Conservation (phyloP, 2,329 filamentous ascomycete genomes). For the Trichoderma polysporum region DNA sequence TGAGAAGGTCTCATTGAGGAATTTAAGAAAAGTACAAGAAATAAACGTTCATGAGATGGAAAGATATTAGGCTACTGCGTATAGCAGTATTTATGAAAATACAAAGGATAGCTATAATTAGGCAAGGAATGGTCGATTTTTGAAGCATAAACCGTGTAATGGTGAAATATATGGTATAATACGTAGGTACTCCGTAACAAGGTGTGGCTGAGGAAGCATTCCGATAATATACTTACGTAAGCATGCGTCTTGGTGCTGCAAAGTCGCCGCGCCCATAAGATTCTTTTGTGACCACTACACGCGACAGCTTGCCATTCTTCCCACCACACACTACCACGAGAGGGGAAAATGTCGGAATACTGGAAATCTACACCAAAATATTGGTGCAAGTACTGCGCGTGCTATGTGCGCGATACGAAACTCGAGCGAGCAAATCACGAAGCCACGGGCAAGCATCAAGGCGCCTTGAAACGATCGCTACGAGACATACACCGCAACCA, state of each 20-base stretch:
- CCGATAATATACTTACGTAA: not conserved
- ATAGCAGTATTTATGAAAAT: not conserved
- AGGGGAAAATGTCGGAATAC: constrained; percentile 80
- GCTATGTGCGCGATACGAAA: constrained; percentile 85
- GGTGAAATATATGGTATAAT: no score
- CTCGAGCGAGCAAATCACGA: constrained; percentile 90
- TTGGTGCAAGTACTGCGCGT: constrained; percentile 97
- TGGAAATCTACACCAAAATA: constrained; percentile 98
- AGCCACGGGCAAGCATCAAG: constrained; percentile 79
- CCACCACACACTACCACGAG: not conserved
- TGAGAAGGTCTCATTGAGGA: not conserved
- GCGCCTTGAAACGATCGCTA: constrained; percentile 82
- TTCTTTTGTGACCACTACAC: not conserved
- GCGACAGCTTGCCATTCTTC: not conserved
- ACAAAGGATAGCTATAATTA: not conserved
- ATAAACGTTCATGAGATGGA: not conserved
- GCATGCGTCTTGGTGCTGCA: not conserved
- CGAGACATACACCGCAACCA: constrained; percentile 84
- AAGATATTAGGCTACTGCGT: not conserved
- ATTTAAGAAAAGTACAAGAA: not conserved
- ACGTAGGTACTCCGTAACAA: no score
- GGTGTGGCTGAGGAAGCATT: not conserved
- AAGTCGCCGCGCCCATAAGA: not conserved
- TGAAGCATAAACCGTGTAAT: no score
- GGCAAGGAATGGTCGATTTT: no score